These are phyloP conservation scores for Cladophialophora carrionii DNA, from an alignment of 2,329 filamentous ascomycete genomes.

Conservation along the genomic window DNA sequence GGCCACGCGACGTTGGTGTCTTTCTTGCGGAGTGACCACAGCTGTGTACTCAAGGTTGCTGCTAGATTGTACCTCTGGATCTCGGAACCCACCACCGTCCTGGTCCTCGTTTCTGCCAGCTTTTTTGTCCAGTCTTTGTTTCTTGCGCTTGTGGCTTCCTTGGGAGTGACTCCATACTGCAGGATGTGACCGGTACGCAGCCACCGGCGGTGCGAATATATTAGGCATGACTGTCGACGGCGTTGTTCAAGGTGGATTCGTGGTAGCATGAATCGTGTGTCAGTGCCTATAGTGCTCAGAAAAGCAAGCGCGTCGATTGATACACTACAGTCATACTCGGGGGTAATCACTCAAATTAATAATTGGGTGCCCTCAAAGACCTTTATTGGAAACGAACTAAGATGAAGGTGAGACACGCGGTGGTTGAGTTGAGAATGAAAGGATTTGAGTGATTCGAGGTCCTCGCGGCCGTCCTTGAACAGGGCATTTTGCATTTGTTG, in stretches of 20 bases:
- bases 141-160: slow-evolving; percentile 43
- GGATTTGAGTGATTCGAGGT: neutral
- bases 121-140: slow-evolving; percentile 38
- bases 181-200: slow-evolving; percentile 1
- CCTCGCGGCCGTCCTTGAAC: slow-evolving; percentile 1
- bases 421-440: neutral
- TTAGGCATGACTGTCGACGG: slow-evolving; percentile 7
- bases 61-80: neutral
- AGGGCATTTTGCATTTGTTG: slow-evolving; percentile 8
- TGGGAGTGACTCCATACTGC: neutral
- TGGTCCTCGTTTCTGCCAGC: slow-evolving; percentile 17
- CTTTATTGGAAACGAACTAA: neutral
- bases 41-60: slow-evolving; percentile 33
- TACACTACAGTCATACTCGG: neutral
- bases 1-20: slow-evolving; percentile 50
- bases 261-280: neutral
- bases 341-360: neutral
- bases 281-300: neutral
- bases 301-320: neutral
- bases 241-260: neutral
- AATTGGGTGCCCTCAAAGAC: neutral
- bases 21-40: slow-evolving; percentile 47
- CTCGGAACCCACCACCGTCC: neutral
- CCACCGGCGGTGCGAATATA: slow-evolving; percentile 15
- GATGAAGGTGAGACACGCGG: neutral